Percentiles rank a stretch among this genome's conserved stretches.
phyloP scores from a whole-genome alignment of 2,329 filamentous ascomycete species.

The Teratosphaeria destructans region DNA sequence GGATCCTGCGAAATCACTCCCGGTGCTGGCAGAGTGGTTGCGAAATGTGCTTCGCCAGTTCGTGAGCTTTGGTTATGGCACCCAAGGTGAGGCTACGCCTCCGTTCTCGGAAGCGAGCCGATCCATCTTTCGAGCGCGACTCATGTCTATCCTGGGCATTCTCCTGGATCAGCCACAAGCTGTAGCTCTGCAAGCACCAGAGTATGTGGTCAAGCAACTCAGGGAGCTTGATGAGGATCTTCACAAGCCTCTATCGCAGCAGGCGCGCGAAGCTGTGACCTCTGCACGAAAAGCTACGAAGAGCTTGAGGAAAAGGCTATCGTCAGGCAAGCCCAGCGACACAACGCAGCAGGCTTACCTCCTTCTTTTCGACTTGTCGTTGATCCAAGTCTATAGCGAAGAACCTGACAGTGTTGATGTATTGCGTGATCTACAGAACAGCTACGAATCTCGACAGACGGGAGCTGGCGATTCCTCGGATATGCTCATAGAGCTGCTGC shows the following conservation, averaged over 20 bases:
- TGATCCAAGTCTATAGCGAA: constrained; percentile 83
- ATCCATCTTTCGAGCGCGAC: constrained; percentile 43
- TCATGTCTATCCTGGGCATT: constrained; percentile 45
- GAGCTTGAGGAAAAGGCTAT: constrained; percentile 3
- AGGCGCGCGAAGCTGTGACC: constrained; percentile 9
- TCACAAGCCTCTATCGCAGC: constrained; percentile 3
- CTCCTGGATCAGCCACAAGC: constrained; percentile 29
- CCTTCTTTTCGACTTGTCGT: constrained; percentile 70
- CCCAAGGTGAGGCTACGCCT: constrained; percentile 5
- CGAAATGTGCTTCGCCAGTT: constrained; percentile 9
- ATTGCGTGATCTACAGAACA: constrained; percentile 69
- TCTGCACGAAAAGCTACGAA: constrained; percentile 10
- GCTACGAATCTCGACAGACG: constrained; percentile 47
- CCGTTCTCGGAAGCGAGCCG: constrained; percentile 31
- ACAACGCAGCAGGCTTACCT: constrained; percentile 47
- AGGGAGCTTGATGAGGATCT: constrained; percentile 1
- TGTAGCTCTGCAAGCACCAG: constrained; percentile 11
- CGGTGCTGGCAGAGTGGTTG: constrained; percentile 17
- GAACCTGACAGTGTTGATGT: constrained; percentile 77
- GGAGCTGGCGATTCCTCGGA: constrained; percentile 45
- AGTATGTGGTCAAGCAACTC: background rate
- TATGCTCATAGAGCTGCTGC: constrained; percentile 72
- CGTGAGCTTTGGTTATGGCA: constrained; percentile 28
- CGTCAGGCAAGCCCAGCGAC: background rate
- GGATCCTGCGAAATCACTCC: constrained; percentile 4